Percentiles rank a stretch among this genome's conserved stretches.
phyloP scores from a whole-genome alignment of 441 rosid species.

The Brassica balearica region DNA sequence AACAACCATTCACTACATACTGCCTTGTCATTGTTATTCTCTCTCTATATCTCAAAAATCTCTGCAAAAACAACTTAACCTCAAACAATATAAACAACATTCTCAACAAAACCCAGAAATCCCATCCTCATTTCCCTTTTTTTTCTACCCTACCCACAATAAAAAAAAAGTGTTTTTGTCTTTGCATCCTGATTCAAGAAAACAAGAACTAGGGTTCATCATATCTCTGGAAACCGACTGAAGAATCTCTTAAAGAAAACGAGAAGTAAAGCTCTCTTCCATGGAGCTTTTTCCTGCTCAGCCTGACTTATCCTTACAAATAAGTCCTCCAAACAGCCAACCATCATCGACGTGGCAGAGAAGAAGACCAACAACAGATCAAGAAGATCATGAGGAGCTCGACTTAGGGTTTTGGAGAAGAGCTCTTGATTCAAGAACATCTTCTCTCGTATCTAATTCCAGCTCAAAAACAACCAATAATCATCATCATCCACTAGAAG shows the following conservation, averaged over 20 bases:
- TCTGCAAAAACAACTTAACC: conserved; percentile 59
- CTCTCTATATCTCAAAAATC: conserved; percentile 61
- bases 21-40: conserved; percentile 69
- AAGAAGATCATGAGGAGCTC: conserved; percentile 55
- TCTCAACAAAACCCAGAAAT: conserved; percentile 46
- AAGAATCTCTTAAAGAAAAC: conserved; percentile 31
- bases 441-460: conserved; percentile 53
- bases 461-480: conserved; percentile 44
- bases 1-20: conserved; percentile 86
- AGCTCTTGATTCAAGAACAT: conserved; percentile 77
- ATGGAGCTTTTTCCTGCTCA: conserved; percentile 99
- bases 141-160: conserved; percentile 10
- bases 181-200: conserved; percentile 28
- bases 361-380: conserved; percentile 44
- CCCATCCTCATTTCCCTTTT: conserved; percentile 38
- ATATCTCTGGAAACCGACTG: conserved; percentile 19
- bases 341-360: conserved; percentile 72
- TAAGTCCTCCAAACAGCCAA: conserved; percentile 87
- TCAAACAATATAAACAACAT: conserved; percentile 47
- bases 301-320: conserved; percentile 92
- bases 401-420: conserved; percentile 90
- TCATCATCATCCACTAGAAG: conserved; percentile 26
- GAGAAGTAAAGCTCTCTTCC: conserved; percentile 27
- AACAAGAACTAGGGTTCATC: conserved; percentile 37
- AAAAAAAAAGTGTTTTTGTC: neutral